phyloP scores from a whole-genome alignment of 805 yeast genomes.

The Teunomyces panamensis region DNA sequence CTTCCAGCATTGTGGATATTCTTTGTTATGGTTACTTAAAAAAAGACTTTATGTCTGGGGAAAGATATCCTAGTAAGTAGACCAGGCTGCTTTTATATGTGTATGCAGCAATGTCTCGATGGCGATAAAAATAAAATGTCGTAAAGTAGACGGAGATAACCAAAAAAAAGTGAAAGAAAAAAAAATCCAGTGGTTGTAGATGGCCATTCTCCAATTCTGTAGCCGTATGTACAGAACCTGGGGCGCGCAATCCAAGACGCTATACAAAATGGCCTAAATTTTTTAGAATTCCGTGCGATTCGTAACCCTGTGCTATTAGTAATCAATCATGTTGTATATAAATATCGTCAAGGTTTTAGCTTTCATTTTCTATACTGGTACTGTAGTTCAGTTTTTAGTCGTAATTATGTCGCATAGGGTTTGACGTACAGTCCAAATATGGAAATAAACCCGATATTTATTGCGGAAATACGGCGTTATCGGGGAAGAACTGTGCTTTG shows the following conservation, averaged over 20 bases:
- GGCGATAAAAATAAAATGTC: neutral
- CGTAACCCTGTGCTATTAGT: neutral
- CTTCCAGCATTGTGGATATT: neutral
- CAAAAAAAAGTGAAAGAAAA: neutral
- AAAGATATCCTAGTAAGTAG: too few species aligned
- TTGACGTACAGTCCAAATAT: neutral
- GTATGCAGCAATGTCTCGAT: neutral
- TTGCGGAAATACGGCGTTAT: neutral
- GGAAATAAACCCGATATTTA: neutral
- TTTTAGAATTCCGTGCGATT: neutral
- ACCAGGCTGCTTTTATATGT: neutral
- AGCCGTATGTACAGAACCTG: too few species aligned
- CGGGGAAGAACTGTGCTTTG: neutral
- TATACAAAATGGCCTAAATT: too few species aligned
- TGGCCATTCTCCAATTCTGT: too few species aligned
- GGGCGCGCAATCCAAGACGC: neutral
- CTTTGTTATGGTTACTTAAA: neutral
- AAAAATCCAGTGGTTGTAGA: neutral
- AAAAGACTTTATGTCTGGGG: neutral
- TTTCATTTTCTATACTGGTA: neutral
- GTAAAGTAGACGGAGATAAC: neutral
- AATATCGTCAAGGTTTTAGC: too few species aligned
- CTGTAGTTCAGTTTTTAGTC: too few species aligned
- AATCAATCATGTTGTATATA: neutral
- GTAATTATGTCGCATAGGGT: too few species aligned